Evolutionary conservation across 2,329 filamentous ascomycete species (phyloP), one percentile per base, ranked within the genome.

Genomic region (Diaporthe humulicola): DNA sequence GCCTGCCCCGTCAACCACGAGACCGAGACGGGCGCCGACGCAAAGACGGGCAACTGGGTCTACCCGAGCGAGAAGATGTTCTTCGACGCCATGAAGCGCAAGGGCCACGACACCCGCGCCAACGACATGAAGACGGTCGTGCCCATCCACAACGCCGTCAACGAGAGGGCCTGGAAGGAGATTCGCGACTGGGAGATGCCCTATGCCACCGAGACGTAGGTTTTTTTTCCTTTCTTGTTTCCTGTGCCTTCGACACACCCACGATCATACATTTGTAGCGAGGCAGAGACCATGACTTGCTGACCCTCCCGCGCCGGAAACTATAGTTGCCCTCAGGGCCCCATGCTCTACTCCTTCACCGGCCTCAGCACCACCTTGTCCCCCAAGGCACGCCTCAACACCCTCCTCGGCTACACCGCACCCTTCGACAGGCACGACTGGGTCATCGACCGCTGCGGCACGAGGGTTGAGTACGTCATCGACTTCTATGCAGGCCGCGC

Each of bases 381-480:
- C 5, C 97, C 97, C 0, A 93, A 92, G 76, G 97, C 97, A 3
- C 89, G 96, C 74, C 84, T 97, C 78, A 97, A 98, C 83, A 94
- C 92, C 6, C 84, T 95, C 74, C 85, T 98, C 71, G 97, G 97
- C n/a, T 98, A 98, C 83, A 93, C 93, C 75, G 88, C 93, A 71
- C 97, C 97, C 1, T 99, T 99, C 84, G 97, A 99, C 85, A 89
- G 97, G 38, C 97, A 99, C 83, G 97, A 99, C 84, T 99, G 97
- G 97, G 92, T 98, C 33, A 93, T 99, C 48, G 96, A 99, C 84
- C 89, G 97, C 70, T 98, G 97, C 82, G 96, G 94, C 40, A 93
- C 88, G 28, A 91, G 91, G 80, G 86, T 99, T 66, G 97, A 98
- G 80, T 99, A 99, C 82, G 93, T 99, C 52, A 99, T 99, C 83